Evolutionary conservation across 148 eudicot species (phyloP).

Genomic region (Rhododendron ferrugineum): DNA sequence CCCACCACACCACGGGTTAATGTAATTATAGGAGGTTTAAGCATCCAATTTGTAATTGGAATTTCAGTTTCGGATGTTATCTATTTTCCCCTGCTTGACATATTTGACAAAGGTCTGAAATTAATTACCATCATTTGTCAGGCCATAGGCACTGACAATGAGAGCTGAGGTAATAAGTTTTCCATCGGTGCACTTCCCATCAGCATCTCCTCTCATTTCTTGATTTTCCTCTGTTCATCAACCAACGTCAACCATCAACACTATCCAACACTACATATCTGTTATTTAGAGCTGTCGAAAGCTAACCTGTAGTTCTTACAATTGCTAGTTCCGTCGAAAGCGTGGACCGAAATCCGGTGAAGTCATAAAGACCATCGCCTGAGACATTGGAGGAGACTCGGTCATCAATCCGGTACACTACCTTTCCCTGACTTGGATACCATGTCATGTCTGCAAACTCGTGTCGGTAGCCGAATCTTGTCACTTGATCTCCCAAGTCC

Average conservation of each 20-base stretch:
- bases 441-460: slow-evolving; percentile 69
- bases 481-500: slow-evolving; percentile 46
- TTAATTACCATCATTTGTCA: slow-evolving; percentile 49
- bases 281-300: background rate
- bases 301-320: slow-evolving; percentile 38
- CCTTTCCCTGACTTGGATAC: slow-evolving; percentile 55
- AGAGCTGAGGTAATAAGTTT: slow-evolving; percentile 27
- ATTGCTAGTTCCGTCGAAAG: slow-evolving; percentile 24
- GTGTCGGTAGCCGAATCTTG: slow-evolving; percentile 40
- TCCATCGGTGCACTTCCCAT: slow-evolving; percentile 40
- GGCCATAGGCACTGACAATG: slow-evolving; percentile 34
- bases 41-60: too few relatives aligned
- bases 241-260: background rate
- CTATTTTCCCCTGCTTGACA: background rate
- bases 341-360: slow-evolving; percentile 43
- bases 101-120: background rate
- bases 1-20: background rate
- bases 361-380: slow-evolving; percentile 46
- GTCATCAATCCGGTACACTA: slow-evolving; percentile 46
- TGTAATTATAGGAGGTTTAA: background rate
- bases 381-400: slow-evolving; percentile 31
- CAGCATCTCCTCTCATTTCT: slow-evolving; percentile 34
- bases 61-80: too few relatives aligned
- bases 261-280: background rate
- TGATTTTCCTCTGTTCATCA: slow-evolving; percentile 43